Percentiles rank a stretch among this genome's conserved stretches.
phyloP scores from a whole-genome alignment of 768 basidiomycete species.

The Tricholoma saponaceum region DNA sequence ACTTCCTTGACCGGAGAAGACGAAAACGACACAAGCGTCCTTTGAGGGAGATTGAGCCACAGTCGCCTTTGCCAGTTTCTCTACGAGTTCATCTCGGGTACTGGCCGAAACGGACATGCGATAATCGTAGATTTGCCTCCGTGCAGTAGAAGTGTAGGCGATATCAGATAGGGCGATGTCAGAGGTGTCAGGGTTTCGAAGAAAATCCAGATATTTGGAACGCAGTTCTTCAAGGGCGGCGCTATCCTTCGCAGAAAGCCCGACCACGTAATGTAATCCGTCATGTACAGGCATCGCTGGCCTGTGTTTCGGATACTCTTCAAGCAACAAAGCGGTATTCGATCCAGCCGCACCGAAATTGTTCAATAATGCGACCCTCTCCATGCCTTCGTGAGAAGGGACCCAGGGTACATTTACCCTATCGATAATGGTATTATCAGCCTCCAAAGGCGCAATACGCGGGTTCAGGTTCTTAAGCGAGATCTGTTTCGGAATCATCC shows the following conservation, averaged over 20 bases:
- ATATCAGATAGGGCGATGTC: conserved; percentile 40
- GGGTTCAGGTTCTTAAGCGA: conserved; percentile 56
- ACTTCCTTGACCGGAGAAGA: conserved; percentile 75
- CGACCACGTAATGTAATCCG: conserved; percentile 40
- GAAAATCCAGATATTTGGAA: conserved; percentile 41
- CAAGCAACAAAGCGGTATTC: conserved; percentile 57
- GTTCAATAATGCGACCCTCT: conserved; percentile 58
- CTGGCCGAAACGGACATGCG: conserved; percentile 48
- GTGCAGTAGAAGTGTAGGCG: conserved; percentile 65
- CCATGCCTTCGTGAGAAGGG: conserved; percentile 23
- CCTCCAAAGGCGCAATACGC: conserved; percentile 41
- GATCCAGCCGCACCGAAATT: conserved; percentile 78
- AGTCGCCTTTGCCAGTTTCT: conserved; percentile 34
- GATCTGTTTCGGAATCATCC: conserved; percentile 55
- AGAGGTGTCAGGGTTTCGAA: conserved; percentile 27
- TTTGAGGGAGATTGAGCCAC: conserved; percentile 25
- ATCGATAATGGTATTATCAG: conserved; percentile 48
- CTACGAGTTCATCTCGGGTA: conserved; percentile 41
- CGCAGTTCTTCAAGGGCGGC: conserved; percentile 45
- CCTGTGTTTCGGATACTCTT: conserved; percentile 35
- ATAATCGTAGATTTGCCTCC: conserved; percentile 51
- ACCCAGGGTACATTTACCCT: conserved; percentile 38
- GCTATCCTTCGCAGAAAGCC: conserved; percentile 57
- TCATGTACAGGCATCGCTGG: background rate
- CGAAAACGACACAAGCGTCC: conserved; percentile 45